Evolutionary conservation across 1,284 basidiomycete genomes (phyloP), one percentile per base, ranked within the genome.

Genomic region (Veloporphyrellus conicus): DNA sequence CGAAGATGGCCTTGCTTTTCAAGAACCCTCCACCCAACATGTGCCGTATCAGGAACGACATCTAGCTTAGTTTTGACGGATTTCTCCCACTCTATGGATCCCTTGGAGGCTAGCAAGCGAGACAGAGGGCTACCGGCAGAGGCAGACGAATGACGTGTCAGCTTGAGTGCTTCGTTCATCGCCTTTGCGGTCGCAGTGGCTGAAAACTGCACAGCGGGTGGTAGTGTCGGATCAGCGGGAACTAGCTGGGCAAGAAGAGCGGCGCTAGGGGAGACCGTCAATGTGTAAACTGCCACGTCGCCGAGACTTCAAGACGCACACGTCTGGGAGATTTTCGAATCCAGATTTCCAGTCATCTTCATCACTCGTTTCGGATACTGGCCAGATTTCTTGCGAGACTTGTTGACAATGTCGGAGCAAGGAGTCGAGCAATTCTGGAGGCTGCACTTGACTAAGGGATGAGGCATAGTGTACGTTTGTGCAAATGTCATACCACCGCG

Each of bases 11-110:
- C 49, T 12, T 72, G 67, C 55, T 74, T 72, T 48, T 78, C 74
- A n/a, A 79, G 57, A 12, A 80, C 71, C 44, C 79, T 72, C 86
- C 86, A 88, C 4, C 86, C 86, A 8, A 71, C 67, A 16, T 82
- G 84, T 6, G 79, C 53, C 20, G 73, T 66, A 32, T 84, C 79
- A 25, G 72, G 68, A n/a, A 68, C 53, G 29, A 70, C 52, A 16
- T 77, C 77, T 31, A 74, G 72, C 38, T 68, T 70, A 3, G 76
- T 70, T 62, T 80, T 86, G 1, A 87, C 68, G 12, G 81, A 75
- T 11, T 71, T 71, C 59, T 88, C 83, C 87, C 87, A 89, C 25
- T 84, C 78, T 15, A 77, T 76, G 4, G 82, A 83, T 2, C 84
- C 84, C 62, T 83, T 86, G 0, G 82, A 78, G 9, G 78, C 71